phyloP scores from a whole-genome alignment of 768 basidiomycete genomes.

The Russula emetica region DNA sequence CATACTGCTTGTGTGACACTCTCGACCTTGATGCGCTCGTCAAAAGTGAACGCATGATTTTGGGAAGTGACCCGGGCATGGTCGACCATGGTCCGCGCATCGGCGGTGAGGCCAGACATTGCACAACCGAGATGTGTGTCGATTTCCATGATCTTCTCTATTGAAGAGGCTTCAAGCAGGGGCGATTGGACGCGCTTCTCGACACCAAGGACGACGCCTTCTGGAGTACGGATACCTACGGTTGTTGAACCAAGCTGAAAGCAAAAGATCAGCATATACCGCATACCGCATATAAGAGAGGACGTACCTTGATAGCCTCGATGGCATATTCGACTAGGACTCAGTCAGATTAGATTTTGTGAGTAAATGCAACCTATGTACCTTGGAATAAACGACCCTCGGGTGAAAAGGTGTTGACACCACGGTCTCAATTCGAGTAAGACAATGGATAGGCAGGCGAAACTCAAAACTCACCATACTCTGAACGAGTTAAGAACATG shows the following conservation, averaged over 20 bases:
- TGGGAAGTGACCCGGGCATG: conserved; percentile 96
- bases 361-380: conserved; percentile 33
- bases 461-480: conserved; percentile 60
- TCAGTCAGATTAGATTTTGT: conserved; percentile 27
- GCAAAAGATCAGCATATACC: conserved; percentile 9
- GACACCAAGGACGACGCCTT: conserved; percentile 90
- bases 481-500: conserved; percentile 95
- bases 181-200: conserved; percentile 99
- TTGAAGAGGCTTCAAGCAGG: conserved; percentile 88
- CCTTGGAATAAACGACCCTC: conserved; percentile 99
- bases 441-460: conserved; percentile 1
- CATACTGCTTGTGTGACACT: conserved; percentile 98
- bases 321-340: conserved; percentile 94
- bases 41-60: conserved; percentile 94
- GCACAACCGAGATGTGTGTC: conserved; percentile 95
- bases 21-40: conserved; percentile 96
- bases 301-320: conserved; percentile 91
- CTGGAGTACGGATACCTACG: conserved; percentile 85
- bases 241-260: conserved; percentile 93
- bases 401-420: conserved; percentile 98
- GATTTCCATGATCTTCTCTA: conserved; percentile 99
- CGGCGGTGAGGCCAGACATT: conserved; percentile 96
- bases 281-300: conserved; percentile 1
- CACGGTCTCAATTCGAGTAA: conserved; percentile 60
- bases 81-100: conserved; percentile 99